Evolutionary conservation across 352 stramenopile species (phyloP).

Genomic region (Globisporangium nunn): DNA sequence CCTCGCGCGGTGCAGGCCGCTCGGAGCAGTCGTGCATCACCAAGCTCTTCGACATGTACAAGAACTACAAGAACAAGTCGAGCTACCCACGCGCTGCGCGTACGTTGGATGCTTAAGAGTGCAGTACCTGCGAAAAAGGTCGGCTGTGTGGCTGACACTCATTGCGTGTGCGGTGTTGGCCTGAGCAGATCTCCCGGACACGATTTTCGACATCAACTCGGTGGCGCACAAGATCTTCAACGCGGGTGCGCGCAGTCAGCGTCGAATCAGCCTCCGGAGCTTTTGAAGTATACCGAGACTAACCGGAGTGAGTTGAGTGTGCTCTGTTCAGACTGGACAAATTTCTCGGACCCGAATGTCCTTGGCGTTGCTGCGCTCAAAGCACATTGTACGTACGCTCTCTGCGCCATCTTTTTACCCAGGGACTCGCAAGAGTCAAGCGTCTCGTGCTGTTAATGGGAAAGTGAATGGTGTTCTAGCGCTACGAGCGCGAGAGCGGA

Average conservation of each 20-base stretch:
- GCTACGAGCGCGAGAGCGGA: not conserved
- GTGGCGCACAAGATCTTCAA: conserved; percentile 66
- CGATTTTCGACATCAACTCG: conserved; percentile 45
- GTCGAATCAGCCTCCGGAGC: not conserved
- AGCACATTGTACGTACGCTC: conserved; percentile 23
- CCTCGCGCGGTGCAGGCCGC: conserved; percentile 19
- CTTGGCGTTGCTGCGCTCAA: conserved; percentile 44
- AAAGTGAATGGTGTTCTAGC: conserved; percentile 3
- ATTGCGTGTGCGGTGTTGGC: not conserved
- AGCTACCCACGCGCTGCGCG: conserved; percentile 31
- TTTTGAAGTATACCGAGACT: too few species aligned
- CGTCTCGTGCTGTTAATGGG: not conserved
- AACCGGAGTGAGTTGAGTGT: too few species aligned
- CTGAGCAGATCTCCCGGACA: conserved; percentile 39
- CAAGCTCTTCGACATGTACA: conserved; percentile 55
- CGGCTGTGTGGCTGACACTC: too few species aligned
- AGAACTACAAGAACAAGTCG: conserved; percentile 36
- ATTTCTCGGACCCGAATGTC: conserved; percentile 48
- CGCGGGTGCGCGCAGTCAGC: conserved; percentile 21
- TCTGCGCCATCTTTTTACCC: not conserved
- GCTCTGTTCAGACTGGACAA: conserved; percentile 9
- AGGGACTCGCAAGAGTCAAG: not conserved
- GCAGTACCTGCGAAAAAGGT: too few species aligned
- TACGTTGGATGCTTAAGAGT: conserved; percentile 16
- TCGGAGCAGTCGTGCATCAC: conserved; percentile 44